Base-by-base conservation (phyloP, 2,329 filamentous ascomycete species). In the Microdochium nivale region DNA sequence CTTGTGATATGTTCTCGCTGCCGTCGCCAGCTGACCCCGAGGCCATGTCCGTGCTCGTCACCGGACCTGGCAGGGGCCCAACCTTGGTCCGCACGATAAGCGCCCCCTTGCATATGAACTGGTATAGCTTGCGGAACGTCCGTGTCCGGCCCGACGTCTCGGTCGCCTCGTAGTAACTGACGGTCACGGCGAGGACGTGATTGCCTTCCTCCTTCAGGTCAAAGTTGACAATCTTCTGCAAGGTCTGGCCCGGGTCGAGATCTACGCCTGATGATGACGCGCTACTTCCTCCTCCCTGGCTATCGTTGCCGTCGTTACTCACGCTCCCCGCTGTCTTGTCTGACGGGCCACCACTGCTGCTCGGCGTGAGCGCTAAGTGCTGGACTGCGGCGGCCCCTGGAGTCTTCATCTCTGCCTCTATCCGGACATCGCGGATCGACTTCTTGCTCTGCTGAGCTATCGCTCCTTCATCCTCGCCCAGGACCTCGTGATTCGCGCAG, bases 371-470 rank as follows among this genome's bases (percentile, higher is more conserved):
- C 2, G 79, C 70, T 2, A 90, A 76, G 30, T 84, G 83, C 51
- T 86, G 82, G 3, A 86, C 84, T 0, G 69, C 61, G 24, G 69
- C 65, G 2, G 72, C 70, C n/a, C 74, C 74, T 7, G 94, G 92
- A 0, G 91, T 95, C 72, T 97, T 95, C 86, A 99, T 95, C 70
- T 96, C 91, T 0, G 91, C 94, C 52, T 88, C 81, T 60, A 97
- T 89, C 51, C 83, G 81, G 50, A 96, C 86, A 52, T 87, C 87
- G 55, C 83, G 86, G 40, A 95, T 83, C 23, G 56, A 61, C 50
- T 74, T 74, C 56, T 76, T 59, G 63, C 2, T 51, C 30, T 43
- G 48, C 43, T 50, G 53, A 37, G 1, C 65, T 21, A 19, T 13
- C 23, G 16, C 14, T 44, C 40, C 9, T 19, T 13, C 55, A 40